Evolutionary conservation across 495 filamentous ascomycete genomes (phyloP), one percentile per base, ranked within the genome.

Genomic region (Beverwykella pulmonaria): DNA sequence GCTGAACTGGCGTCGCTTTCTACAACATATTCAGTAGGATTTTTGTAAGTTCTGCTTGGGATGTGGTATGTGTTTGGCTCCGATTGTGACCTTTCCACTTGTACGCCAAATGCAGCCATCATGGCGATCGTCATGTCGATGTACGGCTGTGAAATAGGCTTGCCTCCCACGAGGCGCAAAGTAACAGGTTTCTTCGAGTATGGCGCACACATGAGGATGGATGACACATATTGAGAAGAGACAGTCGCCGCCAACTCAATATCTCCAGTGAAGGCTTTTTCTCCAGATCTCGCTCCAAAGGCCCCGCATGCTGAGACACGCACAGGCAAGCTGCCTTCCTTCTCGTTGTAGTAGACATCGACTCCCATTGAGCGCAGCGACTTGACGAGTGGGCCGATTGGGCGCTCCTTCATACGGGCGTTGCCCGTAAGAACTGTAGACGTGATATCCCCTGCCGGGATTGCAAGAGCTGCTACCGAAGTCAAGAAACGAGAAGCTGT

Each of bases 61-160:
- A 99, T 96, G 73, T 95, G 89, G 77, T 99, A 99, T 20, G 92
- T 96, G 77, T 97, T 87, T 54, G 89, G 85, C 67, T 96, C 90
- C 3, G 82, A 87, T 20, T 82, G 78, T 2, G 90, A 91, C 75
- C 84, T 85, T 58, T 84, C 78, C 34, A 97, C 93, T 34, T 88
- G 75, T 55, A 98, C 87, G 41, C 94, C 94, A 73, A 99, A 99
- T 5, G 87, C 84, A 32, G 87, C 84, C 94, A 99, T 99, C 93
- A 99, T 98, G 20, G 92, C 85, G 15, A 91, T 93, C 17, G 94
- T 99, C 93, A 99, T 97, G 71, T 98, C 92, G 74, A 98, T 98
- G 73, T 99, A 99, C 17, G 88, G 88, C 75, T 97, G 92, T 1
- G 93, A 97, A 65, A 98, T 97, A 2, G 93, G 93, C 79, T 95